Percentiles rank a stretch among this genome's conserved stretches.
phyloP scores from a whole-genome alignment of 306 rosid species.

The Boehmeria nivea region DNA sequence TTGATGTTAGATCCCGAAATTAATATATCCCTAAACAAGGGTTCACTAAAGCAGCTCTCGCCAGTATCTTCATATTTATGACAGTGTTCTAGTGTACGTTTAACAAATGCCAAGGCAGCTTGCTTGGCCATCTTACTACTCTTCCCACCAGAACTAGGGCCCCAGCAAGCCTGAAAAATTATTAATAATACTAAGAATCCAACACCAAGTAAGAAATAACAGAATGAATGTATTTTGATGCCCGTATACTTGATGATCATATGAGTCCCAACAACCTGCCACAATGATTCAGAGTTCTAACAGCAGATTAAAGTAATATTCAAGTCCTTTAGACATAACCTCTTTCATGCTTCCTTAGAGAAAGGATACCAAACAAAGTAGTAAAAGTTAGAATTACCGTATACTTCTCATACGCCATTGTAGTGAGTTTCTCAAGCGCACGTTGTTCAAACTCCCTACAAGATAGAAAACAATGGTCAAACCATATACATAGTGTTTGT shows the following conservation, averaged over 20 bases:
- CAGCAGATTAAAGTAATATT: background rate
- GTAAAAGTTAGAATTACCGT: conserved; percentile 47
- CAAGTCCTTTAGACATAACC: background rate
- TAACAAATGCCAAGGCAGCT: conserved; percentile 72
- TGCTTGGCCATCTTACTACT: conserved; percentile 84
- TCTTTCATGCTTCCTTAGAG: no score
- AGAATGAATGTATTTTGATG: background rate
- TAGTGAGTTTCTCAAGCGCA: conserved; percentile 73
- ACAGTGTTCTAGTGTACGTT: conserved; percentile 75
- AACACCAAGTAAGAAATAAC: conserved; percentile 15
- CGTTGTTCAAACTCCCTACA: conserved; percentile 78
- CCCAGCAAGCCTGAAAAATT: conserved; percentile 63
- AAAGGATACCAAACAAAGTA: no score
- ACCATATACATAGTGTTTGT: background rate
- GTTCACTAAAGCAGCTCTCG: conserved; percentile 84
- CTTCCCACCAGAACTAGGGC: conserved; percentile 80
- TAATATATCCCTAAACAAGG: conserved; percentile 61
- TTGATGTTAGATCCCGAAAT: conserved; percentile 50
- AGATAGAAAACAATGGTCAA: conserved; percentile 21
- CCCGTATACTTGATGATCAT: conserved; percentile 8
- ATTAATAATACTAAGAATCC: conserved; percentile 25
- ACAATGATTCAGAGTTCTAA: background rate
- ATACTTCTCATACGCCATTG: conserved; percentile 79
- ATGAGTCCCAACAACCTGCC: no score
- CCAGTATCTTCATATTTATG: conserved; percentile 80